These are phyloP conservation scores for Paecilomyces variotii DNA, from an alignment of 2,329 filamentous ascomycete genomes.

Conservation along the genomic window DNA sequence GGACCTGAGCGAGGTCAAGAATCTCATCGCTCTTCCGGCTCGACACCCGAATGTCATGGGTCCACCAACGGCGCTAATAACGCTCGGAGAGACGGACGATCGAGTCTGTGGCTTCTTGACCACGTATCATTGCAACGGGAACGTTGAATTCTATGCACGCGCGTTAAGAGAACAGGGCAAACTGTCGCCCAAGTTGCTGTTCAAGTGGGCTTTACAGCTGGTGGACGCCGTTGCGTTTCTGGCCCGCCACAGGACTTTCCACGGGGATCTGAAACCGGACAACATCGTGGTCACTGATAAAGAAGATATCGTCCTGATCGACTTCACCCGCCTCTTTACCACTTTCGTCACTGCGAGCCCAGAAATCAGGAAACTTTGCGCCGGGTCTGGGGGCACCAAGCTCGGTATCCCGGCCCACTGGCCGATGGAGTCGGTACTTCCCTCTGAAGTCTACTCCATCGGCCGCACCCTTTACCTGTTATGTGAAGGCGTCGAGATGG, in stretches of 20 bases:
- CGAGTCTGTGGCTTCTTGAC: neutral
- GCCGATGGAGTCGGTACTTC: neutral
- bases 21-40: neutral
- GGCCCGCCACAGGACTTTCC: neutral
- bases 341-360: neutral
- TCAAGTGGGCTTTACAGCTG: neutral
- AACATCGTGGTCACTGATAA: neutral
- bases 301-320: neutral
- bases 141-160: neutral
- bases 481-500: neutral
- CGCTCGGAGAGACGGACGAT: neutral
- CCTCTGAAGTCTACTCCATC: neutral
- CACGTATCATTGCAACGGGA: neutral
- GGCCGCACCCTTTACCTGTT: neutral
- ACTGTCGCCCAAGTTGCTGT: neutral
- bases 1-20: neutral
- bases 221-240: neutral
- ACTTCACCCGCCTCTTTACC: slow-evolving; percentile 1
- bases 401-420: neutral
- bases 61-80: neutral
- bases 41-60: neutral
- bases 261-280: neutral
- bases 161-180: neutral
- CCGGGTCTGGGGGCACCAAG: neutral
- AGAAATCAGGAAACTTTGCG: neutral